Conservation (phyloP, 805 yeast genomes). For the Ogataea saltuana region DNA sequence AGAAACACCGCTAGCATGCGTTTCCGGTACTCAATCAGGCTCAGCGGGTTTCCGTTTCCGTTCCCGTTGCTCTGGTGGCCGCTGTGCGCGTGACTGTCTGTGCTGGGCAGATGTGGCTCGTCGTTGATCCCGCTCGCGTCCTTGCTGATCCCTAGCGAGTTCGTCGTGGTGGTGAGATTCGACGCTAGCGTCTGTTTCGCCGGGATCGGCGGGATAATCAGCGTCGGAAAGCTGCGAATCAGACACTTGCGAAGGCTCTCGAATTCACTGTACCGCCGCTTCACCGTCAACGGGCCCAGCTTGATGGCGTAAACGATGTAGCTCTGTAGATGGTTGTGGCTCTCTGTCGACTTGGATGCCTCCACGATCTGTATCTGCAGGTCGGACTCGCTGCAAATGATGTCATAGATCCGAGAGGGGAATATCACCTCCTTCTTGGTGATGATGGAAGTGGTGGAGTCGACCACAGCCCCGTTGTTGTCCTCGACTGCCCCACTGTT, state of each 20-base stretch:
- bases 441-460: conserved; percentile 22
- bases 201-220: conserved; percentile 92
- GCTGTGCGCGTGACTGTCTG: conserved; percentile 5
- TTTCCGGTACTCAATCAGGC: conserved; percentile 58
- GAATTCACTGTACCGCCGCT: conserved; percentile 90
- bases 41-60: conserved; percentile 14
- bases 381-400: conserved; percentile 19
- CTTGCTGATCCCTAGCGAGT: conserved; percentile 26
- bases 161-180: conserved; percentile 32
- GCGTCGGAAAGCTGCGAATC: conserved; percentile 72
- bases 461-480: conserved; percentile 16
- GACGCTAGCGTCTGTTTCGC: conserved; percentile 66
- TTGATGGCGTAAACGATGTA: conserved; percentile 83
- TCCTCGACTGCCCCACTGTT: conserved; percentile 5
- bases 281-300: conserved; percentile 58
- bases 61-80: conserved; percentile 5
- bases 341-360: conserved; percentile 85
- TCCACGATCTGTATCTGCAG: conserved; percentile 52
- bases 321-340: conserved; percentile 44
- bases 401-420: conserved; percentile 29
- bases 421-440: conserved; percentile 24
- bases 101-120: conserved; percentile 9
- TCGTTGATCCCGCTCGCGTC: conserved; percentile 7
- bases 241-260: conserved; percentile 76
- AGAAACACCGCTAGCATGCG: conserved; percentile 75